These are phyloP conservation scores for Melaleuca alternifolia DNA, from an alignment of 345 rosid species.

Conservation along the genomic window DNA sequence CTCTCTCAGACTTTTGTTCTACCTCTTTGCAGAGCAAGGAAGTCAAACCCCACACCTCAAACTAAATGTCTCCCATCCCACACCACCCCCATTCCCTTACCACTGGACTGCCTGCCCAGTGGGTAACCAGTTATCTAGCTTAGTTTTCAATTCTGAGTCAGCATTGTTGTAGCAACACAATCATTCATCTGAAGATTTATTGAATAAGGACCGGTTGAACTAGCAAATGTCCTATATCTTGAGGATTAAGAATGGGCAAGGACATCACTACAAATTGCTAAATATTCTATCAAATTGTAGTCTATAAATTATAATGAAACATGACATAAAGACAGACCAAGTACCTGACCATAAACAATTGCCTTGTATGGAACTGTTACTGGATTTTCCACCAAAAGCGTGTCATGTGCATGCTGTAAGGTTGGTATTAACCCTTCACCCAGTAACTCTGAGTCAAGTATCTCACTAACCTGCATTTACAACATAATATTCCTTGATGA, in stretches of 20 bases:
- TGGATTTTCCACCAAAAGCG: constrained; percentile 69
- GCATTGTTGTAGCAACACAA: background rate
- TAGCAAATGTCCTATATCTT: background rate
- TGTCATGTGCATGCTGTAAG: constrained; percentile 84
- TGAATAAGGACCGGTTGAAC: background rate
- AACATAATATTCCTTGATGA: background rate
- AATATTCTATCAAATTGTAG: background rate
- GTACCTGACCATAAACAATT: constrained; percentile 82
- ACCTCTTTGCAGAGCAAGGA: too few relatives aligned
- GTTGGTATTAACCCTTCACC: constrained; percentile 97
- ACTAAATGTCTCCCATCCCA: too few relatives aligned
- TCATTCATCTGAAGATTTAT: background rate
- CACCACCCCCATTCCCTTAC: too few relatives aligned
- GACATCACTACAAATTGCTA: background rate
- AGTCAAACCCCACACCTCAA: too few relatives aligned
- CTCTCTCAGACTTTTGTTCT: too few relatives aligned
- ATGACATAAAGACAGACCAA: background rate
- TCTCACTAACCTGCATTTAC: constrained; percentile 73
- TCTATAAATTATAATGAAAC: background rate
- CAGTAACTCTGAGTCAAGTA: constrained; percentile 82
- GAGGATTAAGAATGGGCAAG: background rate
- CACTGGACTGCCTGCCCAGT: too few relatives aligned
- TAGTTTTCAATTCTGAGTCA: background rate
- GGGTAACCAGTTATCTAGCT: too few relatives aligned
- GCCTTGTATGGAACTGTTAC: constrained; percentile 68